Evolutionary conservation across 2,329 filamentous ascomycete genomes (phyloP).

Genomic region (Ophiostoma quercus): DNA sequence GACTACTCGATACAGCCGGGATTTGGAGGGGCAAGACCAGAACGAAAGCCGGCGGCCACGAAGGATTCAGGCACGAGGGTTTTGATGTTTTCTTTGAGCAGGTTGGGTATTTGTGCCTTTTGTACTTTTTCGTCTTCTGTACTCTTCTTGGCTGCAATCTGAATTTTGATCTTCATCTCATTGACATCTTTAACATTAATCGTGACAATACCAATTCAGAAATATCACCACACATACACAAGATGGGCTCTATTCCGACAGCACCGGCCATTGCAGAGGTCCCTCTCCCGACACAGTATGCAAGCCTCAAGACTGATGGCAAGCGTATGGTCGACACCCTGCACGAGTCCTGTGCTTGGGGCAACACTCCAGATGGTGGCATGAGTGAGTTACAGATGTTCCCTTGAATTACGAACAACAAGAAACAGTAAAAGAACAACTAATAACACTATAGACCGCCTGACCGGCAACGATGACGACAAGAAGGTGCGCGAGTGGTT

Average conservation of each 20-base stretch:
- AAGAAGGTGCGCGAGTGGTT: conserved; percentile 73
- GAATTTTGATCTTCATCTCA: background rate
- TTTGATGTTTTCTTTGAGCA: background rate
- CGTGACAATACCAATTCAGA: background rate
- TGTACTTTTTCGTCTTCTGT: background rate
- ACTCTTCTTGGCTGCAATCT: background rate
- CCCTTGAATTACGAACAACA: too few relatives aligned
- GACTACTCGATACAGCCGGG: background rate
- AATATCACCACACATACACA: background rate
- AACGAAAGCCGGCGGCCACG: background rate
- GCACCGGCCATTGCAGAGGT: background rate
- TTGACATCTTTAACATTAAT: background rate
- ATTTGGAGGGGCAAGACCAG: background rate
- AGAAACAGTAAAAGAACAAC: background rate
- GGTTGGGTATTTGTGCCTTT: background rate
- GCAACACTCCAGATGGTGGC: conserved; percentile 25
- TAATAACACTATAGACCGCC: conserved; percentile 39
- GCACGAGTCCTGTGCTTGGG: conserved; percentile 25
- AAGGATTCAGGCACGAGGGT: background rate
- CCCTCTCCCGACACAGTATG: conserved; percentile 17
- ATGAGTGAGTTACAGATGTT: conserved; percentile 21
- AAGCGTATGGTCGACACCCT: conserved; percentile 26
- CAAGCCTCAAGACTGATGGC: conserved; percentile 19
- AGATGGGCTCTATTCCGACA: conserved; percentile 23
- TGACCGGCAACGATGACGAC: conserved; percentile 68